A percentile compares a stretch with the other conserved stretches of the same genome.
Conservation (phyloP, 129 eudicot genomes). For the Artemisia annua region DNA sequence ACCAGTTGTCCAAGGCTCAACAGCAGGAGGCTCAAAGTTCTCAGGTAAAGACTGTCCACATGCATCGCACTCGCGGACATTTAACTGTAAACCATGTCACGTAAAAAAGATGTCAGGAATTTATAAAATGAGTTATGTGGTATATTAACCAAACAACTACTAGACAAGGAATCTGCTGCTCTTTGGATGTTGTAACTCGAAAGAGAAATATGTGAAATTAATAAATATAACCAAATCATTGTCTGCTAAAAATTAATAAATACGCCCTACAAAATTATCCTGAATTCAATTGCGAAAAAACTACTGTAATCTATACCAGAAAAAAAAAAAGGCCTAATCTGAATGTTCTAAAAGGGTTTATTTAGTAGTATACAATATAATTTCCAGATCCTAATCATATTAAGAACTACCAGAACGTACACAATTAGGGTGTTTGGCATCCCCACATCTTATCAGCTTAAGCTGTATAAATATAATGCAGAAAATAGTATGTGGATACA, state of each 20-base stretch:
- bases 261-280: too few relatives aligned
- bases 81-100: slow-evolving; percentile 43
- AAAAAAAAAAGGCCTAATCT: background rate
- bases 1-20: slow-evolving; percentile 92
- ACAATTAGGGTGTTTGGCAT: too few relatives aligned
- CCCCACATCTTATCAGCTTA: too few relatives aligned
- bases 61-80: slow-evolving; percentile 81
- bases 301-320: slow-evolving; percentile 1
- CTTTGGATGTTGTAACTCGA: background rate
- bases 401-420: too few relatives aligned
- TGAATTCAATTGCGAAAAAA: background rate
- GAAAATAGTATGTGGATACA: too few relatives aligned
- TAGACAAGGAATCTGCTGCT: slow-evolving; percentile 2
- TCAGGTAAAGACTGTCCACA: slow-evolving; percentile 93
- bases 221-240: background rate
- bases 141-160: background rate
- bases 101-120: background rate
- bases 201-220: background rate
- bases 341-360: slow-evolving; percentile 7
- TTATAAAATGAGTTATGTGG: background rate
- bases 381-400: too few relatives aligned
- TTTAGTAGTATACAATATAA: background rate
- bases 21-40: slow-evolving; percentile 83
- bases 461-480: too few relatives aligned
- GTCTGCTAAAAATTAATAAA: background rate